These are phyloP conservation scores for Botrytis aclada DNA, from an alignment of 2,329 filamentous ascomycete species.

Conservation along the genomic window DNA sequence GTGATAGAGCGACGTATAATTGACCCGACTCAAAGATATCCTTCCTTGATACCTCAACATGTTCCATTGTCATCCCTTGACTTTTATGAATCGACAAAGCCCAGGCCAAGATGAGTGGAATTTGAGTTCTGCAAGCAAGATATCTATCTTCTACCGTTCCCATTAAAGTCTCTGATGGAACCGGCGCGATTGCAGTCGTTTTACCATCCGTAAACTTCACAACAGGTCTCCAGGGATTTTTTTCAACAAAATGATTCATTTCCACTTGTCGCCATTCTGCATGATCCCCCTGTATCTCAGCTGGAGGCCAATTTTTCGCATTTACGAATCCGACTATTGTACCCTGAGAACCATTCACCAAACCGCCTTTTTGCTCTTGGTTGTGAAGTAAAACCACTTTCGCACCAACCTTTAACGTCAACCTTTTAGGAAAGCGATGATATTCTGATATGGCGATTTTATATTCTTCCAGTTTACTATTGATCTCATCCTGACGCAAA, in stretches of 20 bases:
- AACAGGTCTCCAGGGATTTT: slow-evolving; percentile 17
- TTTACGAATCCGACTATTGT: slow-evolving; percentile 29
- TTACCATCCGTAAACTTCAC: slow-evolving; percentile 29
- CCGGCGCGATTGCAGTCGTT: slow-evolving; percentile 18
- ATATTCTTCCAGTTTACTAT: slow-evolving; percentile 19
- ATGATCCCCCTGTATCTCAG: neutral
- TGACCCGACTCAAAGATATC: slow-evolving; percentile 34
- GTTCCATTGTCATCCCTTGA: slow-evolving; percentile 71
- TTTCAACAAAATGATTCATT: slow-evolving; percentile 6
- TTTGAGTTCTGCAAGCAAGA: slow-evolving; percentile 40
- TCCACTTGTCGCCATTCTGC: neutral
- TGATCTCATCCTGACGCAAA: slow-evolving; percentile 9
- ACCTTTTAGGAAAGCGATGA: slow-evolving; percentile 23
- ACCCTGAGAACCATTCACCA: slow-evolving; percentile 36
- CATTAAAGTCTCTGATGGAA: slow-evolving; percentile 19
- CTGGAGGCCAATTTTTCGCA: slow-evolving; percentile 1
- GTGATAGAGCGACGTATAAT: slow-evolving; percentile 33
- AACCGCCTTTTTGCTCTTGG: slow-evolving; percentile 21
- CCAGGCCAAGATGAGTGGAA: slow-evolving; percentile 89
- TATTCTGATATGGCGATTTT: slow-evolving; percentile 23
- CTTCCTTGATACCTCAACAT: slow-evolving; percentile 30
- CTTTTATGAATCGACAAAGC: slow-evolving; percentile 96
- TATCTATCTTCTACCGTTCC: slow-evolving; percentile 23
- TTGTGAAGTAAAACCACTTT: slow-evolving; percentile 34
- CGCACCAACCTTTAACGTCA: slow-evolving; percentile 32